These are phyloP conservation scores for Sphagnum contortum DNA, from an alignment of 225 moss, liverwort and hornwort species.

Conservation along the genomic window DNA sequence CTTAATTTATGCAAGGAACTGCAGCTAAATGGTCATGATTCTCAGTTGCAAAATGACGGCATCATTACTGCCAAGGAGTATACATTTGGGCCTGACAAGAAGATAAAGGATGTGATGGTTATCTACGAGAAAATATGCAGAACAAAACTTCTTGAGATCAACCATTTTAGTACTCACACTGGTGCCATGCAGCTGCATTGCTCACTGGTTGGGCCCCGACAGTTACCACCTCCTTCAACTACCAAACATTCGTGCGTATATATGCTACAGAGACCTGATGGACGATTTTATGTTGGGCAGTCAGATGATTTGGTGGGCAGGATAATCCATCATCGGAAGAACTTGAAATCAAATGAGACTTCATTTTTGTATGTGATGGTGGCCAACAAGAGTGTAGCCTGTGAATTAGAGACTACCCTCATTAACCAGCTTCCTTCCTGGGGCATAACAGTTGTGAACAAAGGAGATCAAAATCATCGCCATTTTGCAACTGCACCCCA, in stretches of 20 bases:
- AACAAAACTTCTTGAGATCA: conserved; percentile 36
- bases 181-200: conserved; percentile 22
- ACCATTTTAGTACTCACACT: background rate
- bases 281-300: conserved; percentile 81
- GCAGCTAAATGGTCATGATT: too few species aligned
- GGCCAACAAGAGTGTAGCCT: conserved; percentile 79
- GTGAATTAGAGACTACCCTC: conserved; percentile 74
- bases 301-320: conserved; percentile 70
- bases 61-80: background rate
- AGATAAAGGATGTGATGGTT: conserved; percentile 16
- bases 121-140: conserved; percentile 27
- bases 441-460: conserved; percentile 66
- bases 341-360: conserved; percentile 28
- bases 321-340: conserved; percentile 53
- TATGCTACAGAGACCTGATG: conserved; percentile 75
- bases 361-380: conserved; percentile 66
- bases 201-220: conserved; percentile 51
- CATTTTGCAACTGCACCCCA: conserved; percentile 75
- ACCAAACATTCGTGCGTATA: conserved; percentile 87
- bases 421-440: conserved; percentile 59
- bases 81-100: background rate
- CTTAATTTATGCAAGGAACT: too few species aligned
- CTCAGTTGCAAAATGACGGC: conserved; percentile 2
- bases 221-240: conserved; percentile 74
- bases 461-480: conserved; percentile 77